Evolutionary conservation across 2,329 filamentous ascomycete genomes (phyloP).

Genomic region (Harringtonia aguacate): DNA sequence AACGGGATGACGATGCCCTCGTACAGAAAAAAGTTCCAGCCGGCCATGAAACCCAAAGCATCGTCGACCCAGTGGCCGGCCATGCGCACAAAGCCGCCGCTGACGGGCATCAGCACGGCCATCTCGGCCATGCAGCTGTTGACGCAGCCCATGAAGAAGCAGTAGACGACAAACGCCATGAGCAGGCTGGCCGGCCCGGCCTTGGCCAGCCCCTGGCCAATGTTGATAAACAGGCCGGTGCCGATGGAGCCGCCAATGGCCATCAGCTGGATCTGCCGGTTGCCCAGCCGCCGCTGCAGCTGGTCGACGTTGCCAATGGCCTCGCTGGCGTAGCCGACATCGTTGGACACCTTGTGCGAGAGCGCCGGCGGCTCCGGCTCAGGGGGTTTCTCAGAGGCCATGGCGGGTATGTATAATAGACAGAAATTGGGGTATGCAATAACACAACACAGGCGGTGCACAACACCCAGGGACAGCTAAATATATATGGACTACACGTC

Average conservation of each 20-base stretch:
- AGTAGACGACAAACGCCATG: slow-evolving; percentile 21
- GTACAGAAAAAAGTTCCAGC: slow-evolving; percentile 40
- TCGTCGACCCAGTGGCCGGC: slow-evolving; percentile 33
- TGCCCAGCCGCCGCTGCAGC: too few relatives aligned
- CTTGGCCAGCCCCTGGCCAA: slow-evolving; percentile 9
- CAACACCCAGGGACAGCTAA: too few relatives aligned
- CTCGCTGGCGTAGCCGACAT: too few relatives aligned
- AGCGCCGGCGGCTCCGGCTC: too few relatives aligned
- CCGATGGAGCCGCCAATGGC: slow-evolving; percentile 36
- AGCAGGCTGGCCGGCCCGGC: slow-evolving; percentile 10
- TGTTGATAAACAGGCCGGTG: slow-evolving; percentile 21
- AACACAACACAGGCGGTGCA: too few relatives aligned
- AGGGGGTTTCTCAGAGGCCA: too few relatives aligned
- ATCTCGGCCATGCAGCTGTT: slow-evolving; percentile 37
- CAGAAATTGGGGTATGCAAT: too few relatives aligned
- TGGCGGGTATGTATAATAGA: too few relatives aligned
- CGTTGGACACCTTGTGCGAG: too few relatives aligned
- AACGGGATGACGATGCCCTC: slow-evolving; percentile 31
- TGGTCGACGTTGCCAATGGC: too few relatives aligned
- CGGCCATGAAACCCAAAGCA: slow-evolving; percentile 33
- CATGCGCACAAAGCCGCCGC: slow-evolving; percentile 37
- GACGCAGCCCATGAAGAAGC: slow-evolving; percentile 23
- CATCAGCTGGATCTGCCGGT: slow-evolving; percentile 18
- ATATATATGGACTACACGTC: too few relatives aligned
- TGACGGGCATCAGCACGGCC: slow-evolving; percentile 49